phyloP scores from a whole-genome alignment of 2,329 filamentous ascomycete species.

The Aspergillus sp. region DNA sequence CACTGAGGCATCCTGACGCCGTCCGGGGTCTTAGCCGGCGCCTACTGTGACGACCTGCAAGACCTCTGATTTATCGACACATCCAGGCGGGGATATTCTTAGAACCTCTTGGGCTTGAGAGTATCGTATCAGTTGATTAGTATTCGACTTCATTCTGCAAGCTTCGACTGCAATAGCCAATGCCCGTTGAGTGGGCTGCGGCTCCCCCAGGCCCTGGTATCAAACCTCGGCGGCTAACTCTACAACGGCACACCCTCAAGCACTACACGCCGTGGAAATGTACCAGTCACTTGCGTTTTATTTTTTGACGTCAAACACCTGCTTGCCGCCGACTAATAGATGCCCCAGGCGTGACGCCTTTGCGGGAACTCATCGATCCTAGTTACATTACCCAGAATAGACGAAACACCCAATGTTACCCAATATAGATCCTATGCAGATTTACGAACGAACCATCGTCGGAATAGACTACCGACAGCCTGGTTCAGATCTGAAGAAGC shows the following conservation, averaged over 20 bases:
- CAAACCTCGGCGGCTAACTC: slow-evolving; percentile 21
- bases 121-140: slow-evolving; percentile 16
- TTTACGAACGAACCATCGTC: slow-evolving; percentile 27
- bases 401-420: slow-evolving; percentile 27
- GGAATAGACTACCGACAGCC: slow-evolving; percentile 19
- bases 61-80: slow-evolving; percentile 14
- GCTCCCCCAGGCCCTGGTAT: slow-evolving; percentile 15
- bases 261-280: slow-evolving; percentile 14
- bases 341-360: slow-evolving; percentile 16
- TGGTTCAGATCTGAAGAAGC: slow-evolving; percentile 31
- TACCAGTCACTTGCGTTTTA: slow-evolving; percentile 5
- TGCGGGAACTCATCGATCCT: slow-evolving; percentile 18
- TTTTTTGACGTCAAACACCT: slow-evolving; percentile 4
- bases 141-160: neutral
- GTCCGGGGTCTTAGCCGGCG: slow-evolving; percentile 24
- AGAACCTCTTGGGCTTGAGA: slow-evolving; percentile 27
- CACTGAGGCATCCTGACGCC: slow-evolving; percentile 29
- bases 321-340: slow-evolving; percentile 25
- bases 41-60: slow-evolving; percentile 28
- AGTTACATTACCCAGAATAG: slow-evolving; percentile 27
- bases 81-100: slow-evolving; percentile 21
- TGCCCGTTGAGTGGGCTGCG: slow-evolving; percentile 15
- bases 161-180: slow-evolving; percentile 9
- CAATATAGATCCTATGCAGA: slow-evolving; percentile 28
- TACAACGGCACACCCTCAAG: slow-evolving; percentile 9